phyloP scores from a whole-genome alignment of 345 rosid genomes.

The Rubroshorea leprosula region DNA sequence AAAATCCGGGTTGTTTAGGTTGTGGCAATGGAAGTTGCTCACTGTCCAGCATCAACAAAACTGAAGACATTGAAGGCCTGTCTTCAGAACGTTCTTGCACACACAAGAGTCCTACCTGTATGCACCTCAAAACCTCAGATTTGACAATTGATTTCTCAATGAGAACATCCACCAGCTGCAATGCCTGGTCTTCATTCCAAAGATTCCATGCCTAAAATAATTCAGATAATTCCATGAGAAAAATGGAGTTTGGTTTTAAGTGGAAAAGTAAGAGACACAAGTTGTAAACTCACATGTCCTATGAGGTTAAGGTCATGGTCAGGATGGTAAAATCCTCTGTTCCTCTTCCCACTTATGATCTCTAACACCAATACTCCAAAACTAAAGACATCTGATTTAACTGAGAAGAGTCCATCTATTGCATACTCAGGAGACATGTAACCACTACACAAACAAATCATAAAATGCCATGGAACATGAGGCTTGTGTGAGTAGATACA shows the following conservation, averaged over 20 bases:
- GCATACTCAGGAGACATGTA: constrained; percentile 48
- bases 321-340: constrained; percentile 18
- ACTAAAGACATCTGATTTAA: constrained; percentile 42
- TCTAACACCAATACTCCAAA: constrained; percentile 40
- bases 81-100: constrained; percentile 41
- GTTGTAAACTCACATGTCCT: constrained; percentile 31
- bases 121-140: constrained; percentile 33
- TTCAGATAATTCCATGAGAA: neutral
- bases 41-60: constrained; percentile 42
- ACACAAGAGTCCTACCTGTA: constrained; percentile 60
- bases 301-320: constrained; percentile 26
- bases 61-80: constrained; percentile 48
- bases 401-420: constrained; percentile 33
- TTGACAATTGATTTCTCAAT: constrained; percentile 15
- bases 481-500: neutral
- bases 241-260: too few relatives aligned
- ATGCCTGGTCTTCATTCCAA: constrained; percentile 21
- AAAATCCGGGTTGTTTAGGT: constrained; percentile 38
- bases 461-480: neutral
- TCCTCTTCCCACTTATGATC: constrained; percentile 38
- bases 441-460: constrained; percentile 25
- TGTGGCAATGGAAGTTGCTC: constrained; percentile 20
- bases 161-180: constrained; percentile 32
- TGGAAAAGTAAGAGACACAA: neutral
- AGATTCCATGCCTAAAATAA: constrained; percentile 39